Evolutionary conservation across 2,329 filamentous ascomycete species (phyloP).

Genomic region (Niveomyces coronatus): DNA sequence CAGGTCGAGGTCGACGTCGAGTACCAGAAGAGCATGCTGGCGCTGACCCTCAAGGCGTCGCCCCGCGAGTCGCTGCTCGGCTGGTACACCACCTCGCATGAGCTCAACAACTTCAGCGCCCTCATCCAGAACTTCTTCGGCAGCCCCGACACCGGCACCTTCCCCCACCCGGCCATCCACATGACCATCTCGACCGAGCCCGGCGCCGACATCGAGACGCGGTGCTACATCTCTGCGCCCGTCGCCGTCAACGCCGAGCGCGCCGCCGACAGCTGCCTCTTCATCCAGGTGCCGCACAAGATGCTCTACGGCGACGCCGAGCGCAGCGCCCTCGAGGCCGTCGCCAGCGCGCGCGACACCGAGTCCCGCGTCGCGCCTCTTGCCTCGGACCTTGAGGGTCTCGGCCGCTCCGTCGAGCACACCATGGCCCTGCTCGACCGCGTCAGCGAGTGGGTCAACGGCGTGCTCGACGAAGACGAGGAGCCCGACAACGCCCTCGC

Average conservation of each 20-base stretch:
- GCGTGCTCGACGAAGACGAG: slow-evolving; percentile 87
- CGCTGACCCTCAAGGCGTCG: slow-evolving; percentile 84
- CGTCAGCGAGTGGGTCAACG: slow-evolving; percentile 83
- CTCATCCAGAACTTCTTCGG: slow-evolving; percentile 99
- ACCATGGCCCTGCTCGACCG: slow-evolving; percentile 84
- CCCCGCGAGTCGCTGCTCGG: slow-evolving; percentile 90
- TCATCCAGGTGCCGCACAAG: slow-evolving; percentile 94
- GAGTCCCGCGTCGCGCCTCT: slow-evolving; percentile 66
- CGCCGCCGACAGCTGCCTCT: slow-evolving; percentile 90
- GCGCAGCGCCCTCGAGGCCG: slow-evolving; percentile 62
- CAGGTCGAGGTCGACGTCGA: slow-evolving; percentile 99
- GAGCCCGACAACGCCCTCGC: slow-evolving; percentile 84
- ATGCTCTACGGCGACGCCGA: slow-evolving; percentile 75
- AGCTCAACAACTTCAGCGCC: slow-evolving; percentile 96
- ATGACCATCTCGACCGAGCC: slow-evolving; percentile 87
- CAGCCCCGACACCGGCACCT: slow-evolving; percentile 92
- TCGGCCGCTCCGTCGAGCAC: slow-evolving; percentile 78
- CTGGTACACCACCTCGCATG: slow-evolving; percentile 96
- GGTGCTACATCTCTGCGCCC: slow-evolving; percentile 90
- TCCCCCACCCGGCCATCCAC: slow-evolving; percentile 94
- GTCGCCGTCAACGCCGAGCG: slow-evolving; percentile 93
- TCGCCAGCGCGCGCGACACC: slow-evolving; percentile 68
- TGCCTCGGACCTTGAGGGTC: slow-evolving; percentile 77
- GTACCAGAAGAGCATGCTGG: slow-evolving; percentile 99
- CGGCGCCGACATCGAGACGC: slow-evolving; percentile 77